Evolutionary conservation across 208 protist genomes (phyloP), one percentile per base, ranked within the genome.

Genomic region (Trypanosoma lewisi): DNA sequence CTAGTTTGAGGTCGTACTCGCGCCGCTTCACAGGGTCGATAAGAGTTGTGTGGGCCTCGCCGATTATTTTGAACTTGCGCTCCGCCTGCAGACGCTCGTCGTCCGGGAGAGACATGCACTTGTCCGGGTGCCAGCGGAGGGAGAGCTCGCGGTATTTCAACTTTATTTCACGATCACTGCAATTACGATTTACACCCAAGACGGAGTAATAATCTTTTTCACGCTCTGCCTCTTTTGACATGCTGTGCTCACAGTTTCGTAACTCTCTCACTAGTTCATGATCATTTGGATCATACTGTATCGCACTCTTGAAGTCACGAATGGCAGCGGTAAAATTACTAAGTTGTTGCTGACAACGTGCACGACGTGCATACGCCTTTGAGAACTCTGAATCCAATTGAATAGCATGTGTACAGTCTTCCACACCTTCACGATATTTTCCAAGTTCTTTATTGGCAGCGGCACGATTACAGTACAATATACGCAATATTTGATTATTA

Each of bases 401-500:
- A 37, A 97, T 75, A 33, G 89, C 84, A 67, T 87, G 91, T 59
- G 82, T 91, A 70, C 89, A 95, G 76, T 97, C 92, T 58, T 91
- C 87, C 23, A 97, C 71, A 27, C 83, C 89, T 52, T 94, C 86
- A 21, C 87, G 77, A 72, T 85, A 97, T 68, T 81, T 78, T 55
- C 78, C 79, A 16, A 97, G 68, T 69, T 97, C 85, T 74, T 94
- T 95, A 65, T 90, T 74, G 12, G 92, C 89, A 11, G 92, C 92
- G 28, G 92, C 89, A 42, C 92, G 87, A 68, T 97, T 97, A 77
- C 85, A 95, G 77, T 96, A 93, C 44, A 97, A 75, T 51, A 97
- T 91, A 39, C 88, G 86, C 63, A 94, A 66, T 41, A 96, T 86
- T 56, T 93, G 79, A 34, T 88, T 75, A 53, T 93, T 94, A 64